A percentile compares a stretch with the other conserved stretches of the same genome.
Evolutionary conservation across 2,329 filamentous ascomycete species (phyloP).

Genomic region (Annulohypoxylon truncatum): DNA sequence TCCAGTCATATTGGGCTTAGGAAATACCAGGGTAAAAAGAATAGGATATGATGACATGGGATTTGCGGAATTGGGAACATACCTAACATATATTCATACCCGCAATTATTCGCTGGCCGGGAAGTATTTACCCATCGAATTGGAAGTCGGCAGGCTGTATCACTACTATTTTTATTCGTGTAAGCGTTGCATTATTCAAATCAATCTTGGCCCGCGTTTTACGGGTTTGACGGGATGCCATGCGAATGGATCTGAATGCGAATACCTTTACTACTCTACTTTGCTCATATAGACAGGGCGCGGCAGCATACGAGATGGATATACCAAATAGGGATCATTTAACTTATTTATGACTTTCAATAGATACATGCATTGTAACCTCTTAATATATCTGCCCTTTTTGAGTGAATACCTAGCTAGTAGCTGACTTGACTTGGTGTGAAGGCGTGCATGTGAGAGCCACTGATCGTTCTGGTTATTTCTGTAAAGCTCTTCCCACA

Average conservation of each 20-base stretch:
- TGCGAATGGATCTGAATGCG: slow-evolving; percentile 17
- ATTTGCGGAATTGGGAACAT: slow-evolving; percentile 31
- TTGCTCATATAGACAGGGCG: slow-evolving; percentile 33
- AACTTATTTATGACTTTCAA: slow-evolving; percentile 20
- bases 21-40: slow-evolving; percentile 37
- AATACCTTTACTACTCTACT: slow-evolving; percentile 14
- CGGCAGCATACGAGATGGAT: slow-evolving; percentile 35
- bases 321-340: slow-evolving; percentile 36
- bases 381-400: neutral
- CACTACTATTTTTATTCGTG: slow-evolving; percentile 34
- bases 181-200: slow-evolving; percentile 32
- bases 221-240: slow-evolving; percentile 20
- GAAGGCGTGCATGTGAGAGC: neutral
- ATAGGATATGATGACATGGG: slow-evolving; percentile 31
- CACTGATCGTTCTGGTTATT: neutral
- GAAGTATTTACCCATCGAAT: slow-evolving; percentile 22
- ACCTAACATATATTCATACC: slow-evolving; percentile 29
- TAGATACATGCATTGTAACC: slow-evolving; percentile 17
- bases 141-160: slow-evolving; percentile 36
- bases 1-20: slow-evolving; percentile 28
- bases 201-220: slow-evolving; percentile 3
- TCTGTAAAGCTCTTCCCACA: neutral
- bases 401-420: neutral
- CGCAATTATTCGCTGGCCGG: slow-evolving; percentile 31
- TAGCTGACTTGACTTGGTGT: neutral